These are phyloP conservation scores for Flaveria bidentis DNA, from an alignment of 129 eudicot genomes.

Conservation along the genomic window DNA sequence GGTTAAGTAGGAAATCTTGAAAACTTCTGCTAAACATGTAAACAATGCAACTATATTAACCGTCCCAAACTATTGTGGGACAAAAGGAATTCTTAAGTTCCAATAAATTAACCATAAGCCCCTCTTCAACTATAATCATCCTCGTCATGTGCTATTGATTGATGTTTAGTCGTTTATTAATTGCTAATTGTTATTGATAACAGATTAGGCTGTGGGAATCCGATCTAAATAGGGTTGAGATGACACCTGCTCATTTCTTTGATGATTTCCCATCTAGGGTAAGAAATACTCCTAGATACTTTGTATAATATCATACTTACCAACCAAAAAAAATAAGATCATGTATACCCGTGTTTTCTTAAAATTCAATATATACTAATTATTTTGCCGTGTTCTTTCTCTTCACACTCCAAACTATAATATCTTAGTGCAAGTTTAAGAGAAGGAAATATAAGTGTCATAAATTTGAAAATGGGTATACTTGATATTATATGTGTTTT, in stretches of 20 bases:
- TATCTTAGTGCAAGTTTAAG: too few relatives aligned
- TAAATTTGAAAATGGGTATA: too few relatives aligned
- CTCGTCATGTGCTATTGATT: not conserved
- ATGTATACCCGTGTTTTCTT: too few relatives aligned
- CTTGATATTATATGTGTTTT: too few relatives aligned
- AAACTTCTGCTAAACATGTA: not conserved
- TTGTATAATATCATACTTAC: not conserved
- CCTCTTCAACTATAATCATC: not conserved
- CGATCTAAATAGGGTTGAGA: conserved; percentile 86
- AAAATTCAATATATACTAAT: too few relatives aligned
- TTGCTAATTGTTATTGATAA: conserved; percentile 9
- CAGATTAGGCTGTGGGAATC: conserved; percentile 99
- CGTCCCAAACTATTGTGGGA: not conserved
- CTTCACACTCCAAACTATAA: too few relatives aligned
- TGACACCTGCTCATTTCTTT: conserved; percentile 38
- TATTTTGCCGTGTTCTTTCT: too few relatives aligned
- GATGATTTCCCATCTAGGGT: conserved; percentile 80
- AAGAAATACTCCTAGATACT: conserved; percentile 11
- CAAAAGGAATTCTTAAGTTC: not conserved
- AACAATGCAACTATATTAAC: not conserved
- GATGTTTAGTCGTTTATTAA: conserved; percentile 8
- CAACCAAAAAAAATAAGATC: not conserved
- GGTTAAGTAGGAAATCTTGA: not conserved
- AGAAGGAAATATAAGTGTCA: too few relatives aligned
- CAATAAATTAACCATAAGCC: not conserved